Evolutionary conservation across 257 asterid genomes (phyloP), one percentile per base, ranked within the genome.

Genomic region (Solanum medicagineum): DNA sequence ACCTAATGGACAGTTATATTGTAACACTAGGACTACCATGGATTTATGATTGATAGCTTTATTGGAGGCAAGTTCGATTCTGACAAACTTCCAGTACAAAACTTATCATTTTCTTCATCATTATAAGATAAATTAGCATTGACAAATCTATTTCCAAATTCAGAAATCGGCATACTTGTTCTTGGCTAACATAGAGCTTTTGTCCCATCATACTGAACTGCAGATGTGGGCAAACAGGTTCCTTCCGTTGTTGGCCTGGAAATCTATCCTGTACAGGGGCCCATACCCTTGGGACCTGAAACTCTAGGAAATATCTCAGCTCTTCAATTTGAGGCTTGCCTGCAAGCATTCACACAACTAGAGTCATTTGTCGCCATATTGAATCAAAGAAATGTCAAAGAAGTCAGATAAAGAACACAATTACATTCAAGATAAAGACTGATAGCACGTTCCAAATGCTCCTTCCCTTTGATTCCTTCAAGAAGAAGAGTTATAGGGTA

Each of bases 201-300:
- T 93, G 97, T 6, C 97, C 98, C 98, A 95, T 95, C 97, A 95
- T 92, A 90, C 97, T 95, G 88, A 95, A 93, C 87, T 93, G 97
- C 87, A 95, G 87, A 9, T 96, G 91, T 5, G 94, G 97, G 88
- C 97, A 93, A 88, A 95, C 97, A 53, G 97, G 97, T 88, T 93
- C 98, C 86, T 93, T 95, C 91, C 98, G 86, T 65, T 90, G 90
- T 85, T 90, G 95, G 80, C 97, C 97, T 6, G 92, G 92, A 88
- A 93, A 89, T 87, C 66, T 47, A 7, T 20, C 11, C 65, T 66
- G 81, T 65, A 83, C 29, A 16, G 86, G 86, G 63, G 81, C 86
- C 63, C 65, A 63, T 66, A 68, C 26, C 62, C 86, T 45, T 62
- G 68, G 86, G 81, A 68, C 80, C 80, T 63, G 86, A 83, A 83